phyloP scores from a whole-genome alignment of 345 rosid species.

The Brassica cretica region DNA sequence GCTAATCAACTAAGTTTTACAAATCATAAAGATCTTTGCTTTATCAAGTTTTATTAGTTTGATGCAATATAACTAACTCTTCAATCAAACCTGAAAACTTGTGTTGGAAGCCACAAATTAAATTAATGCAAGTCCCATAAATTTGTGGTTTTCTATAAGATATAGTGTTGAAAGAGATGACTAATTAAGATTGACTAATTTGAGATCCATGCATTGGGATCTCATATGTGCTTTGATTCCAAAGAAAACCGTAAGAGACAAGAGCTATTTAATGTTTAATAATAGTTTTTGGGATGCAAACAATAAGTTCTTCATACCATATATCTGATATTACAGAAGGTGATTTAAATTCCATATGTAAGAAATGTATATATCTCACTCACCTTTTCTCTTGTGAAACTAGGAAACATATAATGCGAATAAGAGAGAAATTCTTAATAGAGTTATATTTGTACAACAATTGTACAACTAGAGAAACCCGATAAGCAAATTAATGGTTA shows the following conservation, averaged over 20 bases:
- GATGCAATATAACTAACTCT: not conserved
- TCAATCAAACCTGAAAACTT: not conserved
- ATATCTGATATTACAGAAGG: not conserved
- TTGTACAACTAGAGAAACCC: not conserved
- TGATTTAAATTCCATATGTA: not conserved
- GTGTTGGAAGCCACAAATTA: not conserved
- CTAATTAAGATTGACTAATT: not conserved
- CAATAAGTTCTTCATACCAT: not conserved
- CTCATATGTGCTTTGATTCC: not conserved
- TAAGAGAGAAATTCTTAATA: not conserved
- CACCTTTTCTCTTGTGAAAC: not conserved
- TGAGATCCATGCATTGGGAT: not conserved
- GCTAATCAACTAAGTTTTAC: not conserved
- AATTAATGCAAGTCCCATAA: not conserved
- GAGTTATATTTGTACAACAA: not conserved
- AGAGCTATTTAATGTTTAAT: too few relatives aligned
- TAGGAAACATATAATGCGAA: not conserved
- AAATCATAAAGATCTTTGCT: not conserved
- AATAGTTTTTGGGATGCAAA: not conserved
- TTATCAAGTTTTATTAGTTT: not conserved
- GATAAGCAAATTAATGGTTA: too few relatives aligned
- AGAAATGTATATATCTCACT: not conserved
- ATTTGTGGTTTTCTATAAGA: not conserved
- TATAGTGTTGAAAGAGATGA: not conserved
- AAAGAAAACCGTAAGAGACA: too few relatives aligned